These are phyloP conservation scores for Penicillium bovifimosum DNA, from an alignment of 495 filamentous ascomycete genomes.

Conservation along the genomic window DNA sequence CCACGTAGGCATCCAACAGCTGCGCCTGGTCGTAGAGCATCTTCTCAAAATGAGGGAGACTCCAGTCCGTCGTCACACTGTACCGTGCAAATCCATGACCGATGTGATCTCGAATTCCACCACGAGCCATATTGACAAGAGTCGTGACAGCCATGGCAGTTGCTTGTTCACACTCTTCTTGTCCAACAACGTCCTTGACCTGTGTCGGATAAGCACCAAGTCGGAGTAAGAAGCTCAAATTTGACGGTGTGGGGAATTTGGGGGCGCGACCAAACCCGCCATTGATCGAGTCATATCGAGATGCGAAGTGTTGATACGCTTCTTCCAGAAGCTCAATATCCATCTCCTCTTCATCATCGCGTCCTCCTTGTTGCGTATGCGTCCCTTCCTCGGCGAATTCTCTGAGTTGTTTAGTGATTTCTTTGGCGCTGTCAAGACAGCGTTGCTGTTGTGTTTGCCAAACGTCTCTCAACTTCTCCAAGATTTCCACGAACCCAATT, in stretches of 20 bases:
- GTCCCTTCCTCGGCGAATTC: conserved; percentile 86
- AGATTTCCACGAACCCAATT: conserved; percentile 71
- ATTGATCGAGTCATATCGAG: conserved; percentile 69
- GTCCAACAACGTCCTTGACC: conserved; percentile 80
- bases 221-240: conserved; percentile 76
- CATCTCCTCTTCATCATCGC: conserved; percentile 57
- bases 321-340: conserved; percentile 92
- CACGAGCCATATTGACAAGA: conserved; percentile 72
- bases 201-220: conserved; percentile 65
- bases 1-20: conserved; percentile 78
- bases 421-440: conserved; percentile 74
- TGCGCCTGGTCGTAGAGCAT: conserved; percentile 96
- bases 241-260: conserved; percentile 88
- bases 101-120: conserved; percentile 89
- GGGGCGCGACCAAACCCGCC: conserved; percentile 72
- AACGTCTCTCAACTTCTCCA: conserved; percentile 71
- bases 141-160: conserved; percentile 78
- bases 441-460: conserved; percentile 81
- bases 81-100: conserved; percentile 88
- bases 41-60: conserved; percentile 94
- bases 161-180: conserved; percentile 69
- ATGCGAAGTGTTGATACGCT: conserved; percentile 72
- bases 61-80: conserved; percentile 87
- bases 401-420: conserved; percentile 72
- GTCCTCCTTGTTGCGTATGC: conserved; percentile 49